Base-by-base conservation (phyloP, 495 filamentous ascomycete genomes). In the Aspergillus heteromorphus region DNA sequence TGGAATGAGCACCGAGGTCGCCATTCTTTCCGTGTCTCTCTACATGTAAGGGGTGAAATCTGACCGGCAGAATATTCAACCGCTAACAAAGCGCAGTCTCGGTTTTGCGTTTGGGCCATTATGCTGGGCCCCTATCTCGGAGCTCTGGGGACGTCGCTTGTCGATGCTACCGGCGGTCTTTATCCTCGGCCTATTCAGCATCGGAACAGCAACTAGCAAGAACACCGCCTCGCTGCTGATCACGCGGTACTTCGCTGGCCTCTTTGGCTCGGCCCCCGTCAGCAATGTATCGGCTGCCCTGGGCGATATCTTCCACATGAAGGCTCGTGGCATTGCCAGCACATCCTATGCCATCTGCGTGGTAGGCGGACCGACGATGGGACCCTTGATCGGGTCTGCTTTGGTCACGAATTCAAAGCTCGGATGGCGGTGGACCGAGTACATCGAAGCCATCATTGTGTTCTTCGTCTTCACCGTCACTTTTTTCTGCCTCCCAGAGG, bases 91-190 rank as follows among this genome's bases (percentile, higher is more conserved):
- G 2, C 18, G 25, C 45, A 56, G 53, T 19, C 38, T 60, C 50
- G 63, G 64, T 3, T 65, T 61, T 47, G 59, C 55, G 17, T 51
- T 64, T 52, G 66, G 65, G 13, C 73, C 71, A 2, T 48, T 71
- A 11, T 56, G 65, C 16, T 71, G 68, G 73, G 70, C 63, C 17
- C 74, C 67, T 0, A 61, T 77, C 9, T 71, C 65, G 6, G 77
- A 81, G 51, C 55, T 76, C 5, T 79, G 59, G 57, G 79, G 67
- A 23, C 67, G 70, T 16, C 56, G 66, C 40, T 40, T 56, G 48
- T 68, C 66, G 18, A 76, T 82, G 51, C 59, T 80, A 3, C 78
- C 77, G 0, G 69, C 78, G 0, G 58, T 79, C 8, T 72, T 80
- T 31, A 57, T 63, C 17, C 64, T 78, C 0, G 73, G 61, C 0